These are phyloP conservation scores for Boechera divaricarpa DNA, from an alignment of 345 rosid species.

Conservation along the genomic window DNA sequence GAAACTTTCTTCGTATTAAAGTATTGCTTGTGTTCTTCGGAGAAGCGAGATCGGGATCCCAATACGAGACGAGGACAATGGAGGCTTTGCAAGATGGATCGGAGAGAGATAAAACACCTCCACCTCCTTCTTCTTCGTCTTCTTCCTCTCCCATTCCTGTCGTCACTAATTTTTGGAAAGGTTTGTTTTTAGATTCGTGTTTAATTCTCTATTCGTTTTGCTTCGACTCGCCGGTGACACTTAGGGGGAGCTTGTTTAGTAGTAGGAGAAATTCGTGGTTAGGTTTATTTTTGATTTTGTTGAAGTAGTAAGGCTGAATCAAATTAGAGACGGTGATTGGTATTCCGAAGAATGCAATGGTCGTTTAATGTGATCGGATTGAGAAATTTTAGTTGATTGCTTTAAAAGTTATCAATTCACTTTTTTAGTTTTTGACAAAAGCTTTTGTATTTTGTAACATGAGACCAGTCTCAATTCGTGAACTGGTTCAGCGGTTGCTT, in stretches of 20 bases:
- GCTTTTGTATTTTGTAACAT: neutral
- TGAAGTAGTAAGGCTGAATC: conserved; percentile 31
- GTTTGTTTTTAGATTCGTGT: conserved; percentile 46
- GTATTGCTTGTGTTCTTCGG: conserved; percentile 26
- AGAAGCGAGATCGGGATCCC: conserved; percentile 42
- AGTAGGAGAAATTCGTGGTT: conserved; percentile 22
- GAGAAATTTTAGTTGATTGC: conserved; percentile 14
- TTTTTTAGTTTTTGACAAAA: neutral
- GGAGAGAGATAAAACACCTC: conserved; percentile 68
- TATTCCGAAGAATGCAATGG: conserved; percentile 20
- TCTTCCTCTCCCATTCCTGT: conserved; percentile 70
- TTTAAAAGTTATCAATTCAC: neutral
- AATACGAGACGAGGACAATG: conserved; percentile 50
- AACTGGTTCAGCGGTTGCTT: neutral
- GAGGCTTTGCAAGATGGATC: conserved; percentile 75
- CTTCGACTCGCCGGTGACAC: conserved; percentile 5
- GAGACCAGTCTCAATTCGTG: neutral
- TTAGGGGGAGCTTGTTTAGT: conserved; percentile 11
- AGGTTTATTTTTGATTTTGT: conserved; percentile 9
- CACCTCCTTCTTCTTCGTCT: conserved; percentile 60
- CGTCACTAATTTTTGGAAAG: conserved; percentile 94
- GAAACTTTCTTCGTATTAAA: conserved; percentile 30
- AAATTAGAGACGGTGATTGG: conserved; percentile 10
- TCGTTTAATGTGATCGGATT: conserved; percentile 36
- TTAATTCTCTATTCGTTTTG: conserved; percentile 8